Base-by-base conservation (phyloP, 2,329 filamentous ascomycete species). In the Ciborinia camelliae region DNA sequence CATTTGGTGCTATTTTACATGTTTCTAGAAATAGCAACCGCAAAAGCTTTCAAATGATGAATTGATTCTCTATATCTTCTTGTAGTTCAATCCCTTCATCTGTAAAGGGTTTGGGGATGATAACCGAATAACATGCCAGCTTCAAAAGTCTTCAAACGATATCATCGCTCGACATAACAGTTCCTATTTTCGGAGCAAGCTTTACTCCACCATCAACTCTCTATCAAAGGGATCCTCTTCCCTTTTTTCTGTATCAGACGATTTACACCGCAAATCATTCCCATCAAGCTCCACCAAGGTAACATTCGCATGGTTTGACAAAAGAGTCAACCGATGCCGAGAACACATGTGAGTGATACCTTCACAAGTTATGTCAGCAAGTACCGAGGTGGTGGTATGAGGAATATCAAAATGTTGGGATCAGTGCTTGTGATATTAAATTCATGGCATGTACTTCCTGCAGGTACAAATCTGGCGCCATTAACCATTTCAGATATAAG, bases 111-210 rank as follows among this genome's bases (percentile, higher is more conserved):
- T 15, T 10, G 3, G 18, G 7, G 39, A 57, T 23, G 39, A 23
- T 2, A 43, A 32, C 4, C 9, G 20, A 30, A 23, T n/a, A 12
- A 43, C 7, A 32, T 18, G 1, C 2, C 14, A 54, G 14, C 8
- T 4, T 23, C 30, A 2, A 3, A 45, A 32, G 26, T 5, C 26
- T 10, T 45, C n/a, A 23, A 26, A 6, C 12, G 1, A 26, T 9
- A 32, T n/a, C n/a, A 12, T 47, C 35, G 28, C 28, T 58, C 54
- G 43, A 47, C 28, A 45, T 7, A 50, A 39, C n/a, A 41, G n/a
- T 43, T 55, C 39, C 50, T 62, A 57, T 26, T 47, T 47, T 55
- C 60, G 60, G 60, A 62, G 60, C 60, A 20, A 20, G 7, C 23
- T 8, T 35, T 23, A 26, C 41, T 37, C 43, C 26, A 58, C 39